phyloP scores from a whole-genome alignment of 768 basidiomycete species.

The Galerina sulciceps region DNA sequence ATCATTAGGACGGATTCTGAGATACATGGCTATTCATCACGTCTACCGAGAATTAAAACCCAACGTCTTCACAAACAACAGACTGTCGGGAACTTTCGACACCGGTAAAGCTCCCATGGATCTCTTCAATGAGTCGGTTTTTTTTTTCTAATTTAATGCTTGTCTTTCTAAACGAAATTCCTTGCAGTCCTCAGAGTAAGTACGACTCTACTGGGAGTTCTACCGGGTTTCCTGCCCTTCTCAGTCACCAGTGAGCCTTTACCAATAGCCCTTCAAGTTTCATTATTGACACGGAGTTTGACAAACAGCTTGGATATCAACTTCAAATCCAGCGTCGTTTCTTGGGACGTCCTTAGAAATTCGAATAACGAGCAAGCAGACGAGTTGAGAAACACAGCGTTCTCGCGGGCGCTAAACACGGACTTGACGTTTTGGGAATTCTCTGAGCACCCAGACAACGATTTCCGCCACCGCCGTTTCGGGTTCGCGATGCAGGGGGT shows the following conservation, averaged over 20 bases:
- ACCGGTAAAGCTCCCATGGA: constrained; percentile 32
- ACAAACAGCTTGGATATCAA: neutral
- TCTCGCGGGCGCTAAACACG: constrained; percentile 26
- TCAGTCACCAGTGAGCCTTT: constrained; percentile 3
- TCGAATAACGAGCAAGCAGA: constrained; percentile 21
- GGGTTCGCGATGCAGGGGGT: constrained; percentile 34
- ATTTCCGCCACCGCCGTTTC: constrained; percentile 28
- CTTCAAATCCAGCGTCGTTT: neutral
- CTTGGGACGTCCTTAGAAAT: constrained; percentile 36
- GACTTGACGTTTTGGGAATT: constrained; percentile 28
- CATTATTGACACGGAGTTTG: neutral
- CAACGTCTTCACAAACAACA: constrained; percentile 42
- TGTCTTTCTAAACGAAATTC: constrained; percentile 1
- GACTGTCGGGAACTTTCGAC: constrained; percentile 38
- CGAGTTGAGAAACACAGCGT: constrained; percentile 26
- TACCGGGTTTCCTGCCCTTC: neutral
- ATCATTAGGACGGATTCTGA: constrained; percentile 36
- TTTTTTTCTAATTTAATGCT: constrained; percentile 1
- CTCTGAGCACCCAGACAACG: constrained; percentile 25
- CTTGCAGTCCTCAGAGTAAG: constrained; percentile 27
- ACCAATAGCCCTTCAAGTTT: too few species aligned
- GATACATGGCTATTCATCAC: constrained; percentile 41
- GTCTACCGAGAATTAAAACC: constrained; percentile 40
- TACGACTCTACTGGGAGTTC: too few species aligned
- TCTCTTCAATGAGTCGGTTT: constrained; percentile 29